Evolutionary conservation across 2,329 filamentous ascomycete species (phyloP), one percentile per base, ranked within the genome.

Genomic region (Fusarium drepaniforme): DNA sequence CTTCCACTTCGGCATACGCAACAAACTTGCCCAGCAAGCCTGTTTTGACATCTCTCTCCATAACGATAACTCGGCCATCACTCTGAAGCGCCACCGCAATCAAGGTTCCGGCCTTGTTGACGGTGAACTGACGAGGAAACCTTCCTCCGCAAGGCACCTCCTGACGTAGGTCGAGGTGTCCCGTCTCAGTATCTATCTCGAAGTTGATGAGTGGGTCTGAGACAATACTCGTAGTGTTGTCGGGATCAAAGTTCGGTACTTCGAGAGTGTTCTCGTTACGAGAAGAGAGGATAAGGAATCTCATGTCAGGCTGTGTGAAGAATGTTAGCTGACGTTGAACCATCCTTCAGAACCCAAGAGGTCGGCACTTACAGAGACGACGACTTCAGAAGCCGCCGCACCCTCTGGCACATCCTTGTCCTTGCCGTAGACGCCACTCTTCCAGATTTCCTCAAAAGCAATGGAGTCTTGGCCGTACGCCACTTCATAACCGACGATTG

Each of bases 151-250:
- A 88, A 0, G 92, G 86, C n/a, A 88, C 87, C 33, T 90, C 85
- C 76, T 92, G 88, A 4, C 90, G 80, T 66, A 90, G 87, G 1
- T 79, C 82, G 30, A 94, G 85, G 1, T 82, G 84, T 8, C 92
- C 93, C n/a, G 87, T 88, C 16, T 80, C 73, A 2, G 78, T 68
- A 75, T 90, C 82, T 74, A 94, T 88, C 66, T 84, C 79, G 84
- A 90, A 94, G 68, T 86, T 90, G 70, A 92, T 87, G 64, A 96
- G 83, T 1, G 92, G 89, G 81, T 94, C 92, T 0, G 91, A 92
- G 11, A 86, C 79, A 66, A 91, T 84, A 15, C 76, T 71, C 11
- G 85, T 86, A 72, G 75, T 82, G 79, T 87, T 84, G 74, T 77
- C 71, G 68, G 82, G 65, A 76, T 88, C 85, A 40, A 83, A 81